Conservation (phyloP, 352 stramenopile species). For the Globisporangium spinosum region DNA sequence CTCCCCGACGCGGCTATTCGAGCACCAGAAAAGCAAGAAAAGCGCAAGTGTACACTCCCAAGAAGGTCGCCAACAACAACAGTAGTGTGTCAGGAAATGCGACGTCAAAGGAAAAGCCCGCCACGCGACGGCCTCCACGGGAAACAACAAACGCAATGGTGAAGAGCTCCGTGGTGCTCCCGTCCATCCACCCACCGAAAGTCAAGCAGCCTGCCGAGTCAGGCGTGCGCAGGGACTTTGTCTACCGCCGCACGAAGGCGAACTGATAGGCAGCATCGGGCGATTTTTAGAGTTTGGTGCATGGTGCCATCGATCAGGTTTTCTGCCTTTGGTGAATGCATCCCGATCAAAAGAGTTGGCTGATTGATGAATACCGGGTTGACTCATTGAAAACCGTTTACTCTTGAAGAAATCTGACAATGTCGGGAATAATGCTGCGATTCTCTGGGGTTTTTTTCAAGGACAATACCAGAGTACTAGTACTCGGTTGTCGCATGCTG, state of each 20-base stretch:
- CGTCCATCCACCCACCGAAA: constrained; percentile 8
- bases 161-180: constrained; percentile 3
- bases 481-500: not conserved
- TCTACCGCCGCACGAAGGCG: constrained; percentile 2
- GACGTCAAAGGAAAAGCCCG: not conserved
- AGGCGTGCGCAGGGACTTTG: not conserved
- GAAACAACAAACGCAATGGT: not conserved
- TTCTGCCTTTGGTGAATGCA: not conserved
- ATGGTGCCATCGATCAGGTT: not conserved
- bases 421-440: not conserved
- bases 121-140: not conserved
- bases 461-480: not conserved
- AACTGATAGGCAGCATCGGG: not conserved
- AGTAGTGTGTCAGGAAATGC: not conserved
- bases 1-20: not conserved
- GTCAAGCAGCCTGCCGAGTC: not conserved
- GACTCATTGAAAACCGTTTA: not conserved
- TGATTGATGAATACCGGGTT: not conserved
- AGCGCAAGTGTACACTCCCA: not conserved
- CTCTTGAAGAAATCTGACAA: not conserved
- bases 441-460: not conserved
- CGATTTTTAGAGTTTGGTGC: not conserved
- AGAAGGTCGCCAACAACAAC: not conserved
- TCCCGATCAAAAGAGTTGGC: not conserved
- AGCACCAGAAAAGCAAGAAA: not conserved